A percentile compares a stretch with the other conserved stretches of the same genome.
These are phyloP conservation scores for Tetraselmis striata DNA, from an alignment of 139 green algal genomes.

Conservation along the genomic window DNA sequence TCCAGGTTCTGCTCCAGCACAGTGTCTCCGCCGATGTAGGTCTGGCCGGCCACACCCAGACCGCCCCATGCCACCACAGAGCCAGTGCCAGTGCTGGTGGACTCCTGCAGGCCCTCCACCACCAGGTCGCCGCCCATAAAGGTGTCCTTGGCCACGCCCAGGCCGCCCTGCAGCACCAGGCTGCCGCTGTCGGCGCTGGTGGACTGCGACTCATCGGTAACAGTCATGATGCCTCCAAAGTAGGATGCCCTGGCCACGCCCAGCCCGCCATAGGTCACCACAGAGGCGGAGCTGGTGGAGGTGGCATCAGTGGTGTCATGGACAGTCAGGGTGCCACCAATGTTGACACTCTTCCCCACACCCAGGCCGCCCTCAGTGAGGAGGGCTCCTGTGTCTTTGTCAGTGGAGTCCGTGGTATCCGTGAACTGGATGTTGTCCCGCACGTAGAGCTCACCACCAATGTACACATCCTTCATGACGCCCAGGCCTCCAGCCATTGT, in stretches of 20 bases:
- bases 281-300: neutral
- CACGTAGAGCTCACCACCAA: neutral
- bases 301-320: neutral
- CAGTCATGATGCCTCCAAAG: neutral
- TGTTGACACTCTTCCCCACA: neutral
- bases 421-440: neutral
- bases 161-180: neutral
- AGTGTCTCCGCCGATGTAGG: neutral
- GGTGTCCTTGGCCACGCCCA: neutral
- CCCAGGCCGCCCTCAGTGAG: neutral
- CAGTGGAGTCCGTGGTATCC: neutral
- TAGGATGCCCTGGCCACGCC: neutral
- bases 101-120: neutral
- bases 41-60: neutral
- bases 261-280: neutral
- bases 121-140: neutral
- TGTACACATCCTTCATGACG: neutral
- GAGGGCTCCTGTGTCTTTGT: neutral
- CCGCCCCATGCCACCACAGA: neutral
- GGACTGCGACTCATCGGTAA: neutral
- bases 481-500: neutral
- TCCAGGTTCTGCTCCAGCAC: neutral
- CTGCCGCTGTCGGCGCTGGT: neutral
- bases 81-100: neutral
- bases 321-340: neutral